Evolutionary conservation across 2,329 filamentous ascomycete genomes (phyloP).

Genomic region (Claviceps humidiphila): DNA sequence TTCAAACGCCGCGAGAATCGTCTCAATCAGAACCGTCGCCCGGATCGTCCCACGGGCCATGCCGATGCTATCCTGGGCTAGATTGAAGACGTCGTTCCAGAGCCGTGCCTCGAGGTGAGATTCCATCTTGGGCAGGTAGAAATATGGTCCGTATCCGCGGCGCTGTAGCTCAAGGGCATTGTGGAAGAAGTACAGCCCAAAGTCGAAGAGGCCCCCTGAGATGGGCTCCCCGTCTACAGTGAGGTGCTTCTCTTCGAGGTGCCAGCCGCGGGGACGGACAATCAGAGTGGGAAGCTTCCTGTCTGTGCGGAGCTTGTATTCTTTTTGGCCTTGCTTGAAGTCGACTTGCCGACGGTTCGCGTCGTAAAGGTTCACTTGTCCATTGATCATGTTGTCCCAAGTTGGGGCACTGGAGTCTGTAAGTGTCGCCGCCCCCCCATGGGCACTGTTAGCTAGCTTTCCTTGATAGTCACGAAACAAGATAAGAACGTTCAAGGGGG

Average conservation of each 20-base stretch:
- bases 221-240: conserved; percentile 92
- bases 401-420: conserved; percentile 87
- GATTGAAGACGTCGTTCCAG: conserved; percentile 97
- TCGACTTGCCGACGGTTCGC: conserved; percentile 87
- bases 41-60: conserved; percentile 86
- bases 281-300: conserved; percentile 77
- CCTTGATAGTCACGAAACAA: too few species aligned
- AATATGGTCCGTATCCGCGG: conserved; percentile 83
- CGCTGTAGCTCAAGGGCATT: conserved; percentile 82
- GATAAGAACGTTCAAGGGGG: too few species aligned
- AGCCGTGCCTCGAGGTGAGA: conserved; percentile 91
- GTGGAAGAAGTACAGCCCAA: conserved; percentile 98
- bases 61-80: conserved; percentile 84
- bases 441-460: too few species aligned
- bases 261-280: conserved; percentile 90
- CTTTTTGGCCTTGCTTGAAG: conserved; percentile 90
- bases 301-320: conserved; percentile 95
- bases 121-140: conserved; percentile 97
- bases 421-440: too few species aligned
- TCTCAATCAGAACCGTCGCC: conserved; percentile 93
- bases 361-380: conserved; percentile 95
- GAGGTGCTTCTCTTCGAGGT: conserved; percentile 96
- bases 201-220: conserved; percentile 87
- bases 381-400: conserved; percentile 99
- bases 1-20: conserved; percentile 93